Evolutionary conservation across 2,329 filamentous ascomycete species (phyloP), one percentile per base, ranked within the genome.

Genomic region (Monosporascus sp.): DNA sequence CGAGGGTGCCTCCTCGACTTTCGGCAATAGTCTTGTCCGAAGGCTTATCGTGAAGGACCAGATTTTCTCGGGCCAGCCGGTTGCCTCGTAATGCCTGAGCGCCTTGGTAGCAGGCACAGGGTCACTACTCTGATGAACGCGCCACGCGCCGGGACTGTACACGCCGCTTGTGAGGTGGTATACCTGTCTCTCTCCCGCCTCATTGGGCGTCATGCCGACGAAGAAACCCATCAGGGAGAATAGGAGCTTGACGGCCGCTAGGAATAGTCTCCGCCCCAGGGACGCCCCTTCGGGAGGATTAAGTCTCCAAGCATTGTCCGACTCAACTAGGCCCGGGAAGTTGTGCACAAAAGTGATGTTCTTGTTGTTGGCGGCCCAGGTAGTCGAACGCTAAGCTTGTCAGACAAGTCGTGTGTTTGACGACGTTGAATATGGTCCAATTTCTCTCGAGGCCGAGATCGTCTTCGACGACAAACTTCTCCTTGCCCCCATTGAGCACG

Each of bases 341-440:
- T 53, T 57, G 49, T 71, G 67, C 17, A 71, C n/a, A 39, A 70
- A 67, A 7, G 57, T 57, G 25, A 69, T 59, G n/a, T 45, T 50
- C 3, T 18, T 48, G 38, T 65, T 54, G 11, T 56, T 49, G 7
- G 53, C 39, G 9, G 65, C 62, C 62, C 18, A 67, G 54, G 43
- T 62, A 54, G 15, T 70, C 69, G 20, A 71, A 63, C 0, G 62
- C 55, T 9, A 70, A 58, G 22, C 60, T 68, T 8, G 53, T 69
- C 36, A 62, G 49, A 7, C 64, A 50, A 7, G 63, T 65, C 22
- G 58, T 63, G 48, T 71, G 68, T 39, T 63, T 62, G 14, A 66
- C 56, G 2, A 62, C 48, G 4, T 46, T 45, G 15, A n/a, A 14
- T 4, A 62, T 50, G 0, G 50, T 45, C 62, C 64, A 68, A 1